Evolutionary conservation across 345 rosid genomes (phyloP), one percentile per base, ranked within the genome.

Genomic region (Firmiana major): DNA sequence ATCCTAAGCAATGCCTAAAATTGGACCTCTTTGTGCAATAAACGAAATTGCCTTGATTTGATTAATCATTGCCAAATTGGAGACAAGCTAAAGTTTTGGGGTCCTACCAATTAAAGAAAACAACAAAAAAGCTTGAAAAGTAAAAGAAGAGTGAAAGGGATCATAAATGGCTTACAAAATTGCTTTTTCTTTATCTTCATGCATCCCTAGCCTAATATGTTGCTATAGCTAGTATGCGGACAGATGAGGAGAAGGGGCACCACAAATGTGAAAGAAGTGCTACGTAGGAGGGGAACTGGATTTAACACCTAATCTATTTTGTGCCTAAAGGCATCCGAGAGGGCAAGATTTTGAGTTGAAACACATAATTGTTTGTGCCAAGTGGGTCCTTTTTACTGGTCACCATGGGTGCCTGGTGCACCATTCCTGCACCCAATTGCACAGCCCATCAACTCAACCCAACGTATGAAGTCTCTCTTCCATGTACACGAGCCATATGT

Each of bases 221-320:
- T 46, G 82, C 77, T 43, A 75, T 49, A n/a, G 81, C 28, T 45
- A 74, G 68, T 48, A 45, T 19, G 82, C 70, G 79, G 85, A 83
- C 48, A 65, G 73, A 43, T 11, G 64, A 43, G 59, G 66, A 26
- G 42, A 63, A 26, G 64, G 43, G 43, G 73, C 82, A 71, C 83
- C 75, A 78, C 63, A 77, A 51, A 57, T 74, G 74, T 73, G 78
- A 75, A 26, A 40, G 40, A 67, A 57, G 84, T 83, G 81, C 80
- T 66, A 67, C 63, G 89, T 80, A 82, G 80, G 84, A 73, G 64
- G 87, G 81, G 77, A 80, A 76, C 80, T 82, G 49, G 87, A 86
- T 86, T 82, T 74, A 82, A 84, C 80, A 22, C 55, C 81, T 62
- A 53, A 9, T 53, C 58, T 75, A 49, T 57, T 53, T 75, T 58